Conservation (phyloP, 805 yeast genomes). For the Candida namnaoensis region DNA sequence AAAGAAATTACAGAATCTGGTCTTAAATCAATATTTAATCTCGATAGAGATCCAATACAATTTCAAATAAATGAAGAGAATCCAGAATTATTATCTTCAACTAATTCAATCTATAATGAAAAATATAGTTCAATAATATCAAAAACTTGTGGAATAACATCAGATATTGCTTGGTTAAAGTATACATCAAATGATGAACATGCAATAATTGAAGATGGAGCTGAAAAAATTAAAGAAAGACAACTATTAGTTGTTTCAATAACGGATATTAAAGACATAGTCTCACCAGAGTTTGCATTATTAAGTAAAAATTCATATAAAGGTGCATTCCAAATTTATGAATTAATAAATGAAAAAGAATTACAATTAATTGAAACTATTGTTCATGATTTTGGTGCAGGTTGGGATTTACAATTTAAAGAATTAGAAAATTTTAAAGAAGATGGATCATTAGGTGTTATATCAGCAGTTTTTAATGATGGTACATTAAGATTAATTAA, state of each 20-base stretch:
- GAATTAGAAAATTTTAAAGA: slow-evolving; percentile 26
- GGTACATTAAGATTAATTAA: slow-evolving; percentile 45
- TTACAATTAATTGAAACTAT: slow-evolving; percentile 23
- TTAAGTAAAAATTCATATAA: slow-evolving; percentile 19
- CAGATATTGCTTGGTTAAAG: slow-evolving; percentile 46
- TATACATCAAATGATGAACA: slow-evolving; percentile 2
- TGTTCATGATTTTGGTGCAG: slow-evolving; percentile 35
- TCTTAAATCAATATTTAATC: too few relatives aligned
- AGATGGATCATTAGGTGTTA: slow-evolving; percentile 29
- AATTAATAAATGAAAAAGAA: slow-evolving; percentile 20
- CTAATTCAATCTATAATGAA: slow-evolving; percentile 7
- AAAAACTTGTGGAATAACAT: slow-evolving; percentile 43
- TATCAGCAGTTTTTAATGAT: slow-evolving; percentile 48
- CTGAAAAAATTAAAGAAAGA: slow-evolving; percentile 2
- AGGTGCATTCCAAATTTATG: slow-evolving; percentile 39
- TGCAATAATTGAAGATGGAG: not conserved
- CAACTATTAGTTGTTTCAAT: slow-evolving; percentile 45
- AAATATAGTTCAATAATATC: slow-evolving; percentile 21
- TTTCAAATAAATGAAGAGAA: slow-evolving; percentile 12
- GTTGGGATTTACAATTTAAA: slow-evolving; percentile 24
- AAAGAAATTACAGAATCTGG: not conserved
- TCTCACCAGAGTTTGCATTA: slow-evolving; percentile 17
- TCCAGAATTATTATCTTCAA: slow-evolving; percentile 4
- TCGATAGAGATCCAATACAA: slow-evolving; percentile 3
- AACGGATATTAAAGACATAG: slow-evolving; percentile 25